Percentiles rank a stretch among this genome's conserved stretches.
These are phyloP conservation scores for Chrysoporthe puriensis DNA, from an alignment of 2,329 filamentous ascomycete species.

Conservation along the genomic window DNA sequence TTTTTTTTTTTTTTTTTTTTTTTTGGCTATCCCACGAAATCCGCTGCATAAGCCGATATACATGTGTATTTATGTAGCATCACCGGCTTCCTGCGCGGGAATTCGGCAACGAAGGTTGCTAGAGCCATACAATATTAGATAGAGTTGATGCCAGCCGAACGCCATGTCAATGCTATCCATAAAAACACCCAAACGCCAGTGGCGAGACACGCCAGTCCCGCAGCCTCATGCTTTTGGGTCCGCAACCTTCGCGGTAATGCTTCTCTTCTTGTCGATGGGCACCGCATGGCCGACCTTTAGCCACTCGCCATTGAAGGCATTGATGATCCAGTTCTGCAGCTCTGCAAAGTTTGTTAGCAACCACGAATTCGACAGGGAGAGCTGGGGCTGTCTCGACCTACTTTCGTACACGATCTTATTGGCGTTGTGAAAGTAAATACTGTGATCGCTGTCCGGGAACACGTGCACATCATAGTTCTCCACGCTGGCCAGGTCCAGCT, in stretches of 20 bases:
- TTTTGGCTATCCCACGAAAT: background rate
- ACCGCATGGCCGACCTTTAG: constrained; percentile 59
- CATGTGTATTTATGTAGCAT: no score
- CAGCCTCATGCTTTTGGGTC: background rate
- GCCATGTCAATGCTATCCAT: constrained; percentile 13
- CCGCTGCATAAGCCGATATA: no score
- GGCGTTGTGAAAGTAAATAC: constrained; percentile 93
- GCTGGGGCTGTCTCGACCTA: constrained; percentile 52
- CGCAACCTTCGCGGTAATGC: background rate
- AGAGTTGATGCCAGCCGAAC: constrained; percentile 2
- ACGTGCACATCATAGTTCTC: constrained; percentile 97
- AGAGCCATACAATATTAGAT: background rate
- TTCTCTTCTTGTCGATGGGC: constrained; percentile 41
- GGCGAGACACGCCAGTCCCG: background rate
- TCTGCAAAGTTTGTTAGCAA: constrained; percentile 50
- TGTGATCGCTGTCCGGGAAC: constrained; percentile 94
- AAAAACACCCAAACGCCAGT: constrained; percentile 6
- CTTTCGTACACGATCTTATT: constrained; percentile 91
- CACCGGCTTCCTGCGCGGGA: no score
- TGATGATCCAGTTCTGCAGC: constrained; percentile 87
- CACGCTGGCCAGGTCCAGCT: constrained; percentile 76
- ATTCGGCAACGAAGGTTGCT: background rate
- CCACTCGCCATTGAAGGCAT: constrained; percentile 98
- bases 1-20: no score
- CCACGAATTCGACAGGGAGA: no score